Conservation (phyloP, 371 early-diverging fungal species). For the Mucor saturninus region DNA sequence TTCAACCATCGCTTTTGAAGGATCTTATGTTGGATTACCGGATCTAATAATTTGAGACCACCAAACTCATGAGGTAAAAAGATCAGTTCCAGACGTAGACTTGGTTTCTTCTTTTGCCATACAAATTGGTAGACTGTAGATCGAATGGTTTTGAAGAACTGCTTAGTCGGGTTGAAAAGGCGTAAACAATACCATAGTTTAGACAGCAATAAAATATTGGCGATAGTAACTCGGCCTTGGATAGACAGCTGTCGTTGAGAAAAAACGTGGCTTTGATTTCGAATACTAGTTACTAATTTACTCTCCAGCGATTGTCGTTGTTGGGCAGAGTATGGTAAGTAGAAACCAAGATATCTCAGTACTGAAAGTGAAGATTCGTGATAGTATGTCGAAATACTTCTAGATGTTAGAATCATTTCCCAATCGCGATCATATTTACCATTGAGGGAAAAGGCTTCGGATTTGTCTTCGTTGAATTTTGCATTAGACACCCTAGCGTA, state of each 20-base stretch:
- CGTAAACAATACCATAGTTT: slow-evolving; percentile 4
- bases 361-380: neutral
- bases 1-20: slow-evolving; percentile 4
- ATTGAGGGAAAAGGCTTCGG: slow-evolving; percentile 11
- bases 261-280: neutral
- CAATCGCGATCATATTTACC: slow-evolving; percentile 1
- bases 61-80: neutral
- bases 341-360: slow-evolving; percentile 12
- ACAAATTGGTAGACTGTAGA: neutral
- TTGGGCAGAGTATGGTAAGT: neutral
- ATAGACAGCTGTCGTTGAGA: slow-evolving; percentile 6
- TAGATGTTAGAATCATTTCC: neutral
- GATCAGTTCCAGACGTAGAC: neutral
- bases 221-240: neutral
- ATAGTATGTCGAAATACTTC: neutral
- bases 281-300: neutral
- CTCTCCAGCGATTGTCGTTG: neutral
- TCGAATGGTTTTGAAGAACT: neutral
- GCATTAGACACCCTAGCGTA: slow-evolving; percentile 16
- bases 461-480: slow-evolving; percentile 20
- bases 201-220: neutral
- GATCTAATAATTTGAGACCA: neutral
- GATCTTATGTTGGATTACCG: neutral
- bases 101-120: slow-evolving; percentile 6
- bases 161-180: neutral